Percentiles rank a stretch among this genome's conserved stretches.
These are phyloP conservation scores for Oryza meyeriana DNA, from an alignment of 176 grass and related monocot species.

Conservation along the genomic window DNA sequence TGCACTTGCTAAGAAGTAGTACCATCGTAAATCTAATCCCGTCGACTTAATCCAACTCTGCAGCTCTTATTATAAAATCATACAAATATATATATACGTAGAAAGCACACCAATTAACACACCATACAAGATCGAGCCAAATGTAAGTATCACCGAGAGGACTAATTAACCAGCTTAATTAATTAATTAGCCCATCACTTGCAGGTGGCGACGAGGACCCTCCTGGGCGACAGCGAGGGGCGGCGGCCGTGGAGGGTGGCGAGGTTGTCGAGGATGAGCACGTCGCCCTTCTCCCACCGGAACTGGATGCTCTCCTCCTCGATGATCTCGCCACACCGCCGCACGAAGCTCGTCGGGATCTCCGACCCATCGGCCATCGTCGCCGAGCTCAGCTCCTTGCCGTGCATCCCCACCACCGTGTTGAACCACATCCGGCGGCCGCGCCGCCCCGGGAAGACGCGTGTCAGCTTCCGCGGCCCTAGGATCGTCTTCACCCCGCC, in stretches of 20 bases:
- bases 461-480: conserved; percentile 41
- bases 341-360: conserved; percentile 51
- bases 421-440: conserved; percentile 67
- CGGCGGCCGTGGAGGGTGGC: conserved; percentile 55
- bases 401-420: conserved; percentile 65
- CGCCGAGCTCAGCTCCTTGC: conserved; percentile 56
- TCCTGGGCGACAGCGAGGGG: conserved; percentile 51
- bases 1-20: neutral
- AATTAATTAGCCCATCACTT: no score
- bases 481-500: conserved; percentile 44
- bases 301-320: conserved; percentile 86
- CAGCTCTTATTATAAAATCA: neutral
- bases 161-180: neutral
- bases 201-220: conserved; percentile 72
- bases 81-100: neutral
- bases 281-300: conserved; percentile 63
- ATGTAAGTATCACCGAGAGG: neutral
- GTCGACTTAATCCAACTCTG: neutral
- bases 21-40: neutral
- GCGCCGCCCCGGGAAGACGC: conserved; percentile 39
- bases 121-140: neutral
- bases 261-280: conserved; percentile 64
- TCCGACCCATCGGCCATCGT: conserved; percentile 46
- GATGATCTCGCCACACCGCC: conserved; percentile 66
- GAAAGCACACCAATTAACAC: no score